A percentile compares a stretch with the other conserved stretches of the same genome.
phyloP scores from a whole-genome alignment of 192 early-diverging fungal species.

The Podila horticola region DNA sequence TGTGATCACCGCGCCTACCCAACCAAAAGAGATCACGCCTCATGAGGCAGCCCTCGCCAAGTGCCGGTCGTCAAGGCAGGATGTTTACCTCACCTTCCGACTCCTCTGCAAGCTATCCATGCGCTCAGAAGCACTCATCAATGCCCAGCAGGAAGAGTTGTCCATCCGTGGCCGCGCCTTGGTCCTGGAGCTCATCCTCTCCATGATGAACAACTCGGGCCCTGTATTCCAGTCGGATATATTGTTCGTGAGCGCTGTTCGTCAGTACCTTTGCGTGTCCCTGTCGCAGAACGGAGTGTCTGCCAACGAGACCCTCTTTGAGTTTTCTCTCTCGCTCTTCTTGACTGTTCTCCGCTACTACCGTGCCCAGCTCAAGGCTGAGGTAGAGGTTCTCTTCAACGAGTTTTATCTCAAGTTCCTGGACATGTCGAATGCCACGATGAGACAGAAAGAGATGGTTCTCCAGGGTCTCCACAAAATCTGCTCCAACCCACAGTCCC shows the following conservation, averaged over 20 bases:
- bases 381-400: slow-evolving; percentile 88
- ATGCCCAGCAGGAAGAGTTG: slow-evolving; percentile 51
- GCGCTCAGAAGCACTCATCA: slow-evolving; percentile 33
- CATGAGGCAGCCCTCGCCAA: slow-evolving; percentile 24
- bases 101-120: slow-evolving; percentile 56
- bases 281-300: slow-evolving; percentile 59
- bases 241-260: slow-evolving; percentile 50
- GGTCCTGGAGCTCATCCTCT: slow-evolving; percentile 57
- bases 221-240: slow-evolving; percentile 53
- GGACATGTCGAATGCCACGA: slow-evolving; percentile 75
- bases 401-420: slow-evolving; percentile 89
- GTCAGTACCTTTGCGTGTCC: slow-evolving; percentile 56
- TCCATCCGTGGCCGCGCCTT: slow-evolving; percentile 53
- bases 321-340: slow-evolving; percentile 58
- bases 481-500: slow-evolving; percentile 74
- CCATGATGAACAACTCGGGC: slow-evolving; percentile 60
- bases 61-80: slow-evolving; percentile 49
- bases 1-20: background rate
- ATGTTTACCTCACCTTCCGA: slow-evolving; percentile 54
- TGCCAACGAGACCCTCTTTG: slow-evolving; percentile 57
- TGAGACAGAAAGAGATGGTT: slow-evolving; percentile 79
- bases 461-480: slow-evolving; percentile 78
- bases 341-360: slow-evolving; percentile 54
- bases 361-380: slow-evolving; percentile 74
- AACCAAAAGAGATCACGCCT: slow-evolving; percentile 25